Evolutionary conservation across 768 basidiomycete species (phyloP), one percentile per base, ranked within the genome.

Genomic region (Boletus speciosus): DNA sequence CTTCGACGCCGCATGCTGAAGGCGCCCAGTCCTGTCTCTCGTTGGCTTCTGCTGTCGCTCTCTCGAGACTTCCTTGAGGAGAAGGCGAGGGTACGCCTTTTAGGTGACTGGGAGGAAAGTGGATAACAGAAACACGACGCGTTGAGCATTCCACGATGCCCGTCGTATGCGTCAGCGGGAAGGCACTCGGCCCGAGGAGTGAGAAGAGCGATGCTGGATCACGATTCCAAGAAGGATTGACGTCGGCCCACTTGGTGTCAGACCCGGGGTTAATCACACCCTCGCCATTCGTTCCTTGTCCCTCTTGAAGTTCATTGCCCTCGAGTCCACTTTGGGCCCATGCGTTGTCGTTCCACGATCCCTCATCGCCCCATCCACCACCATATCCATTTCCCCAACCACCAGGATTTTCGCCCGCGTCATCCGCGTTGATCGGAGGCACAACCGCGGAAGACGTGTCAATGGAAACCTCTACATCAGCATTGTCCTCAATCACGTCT

Each of bases 131-230:
- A 65, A 90, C 72, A 32, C 78, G 76, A 11, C 88, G 77, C 51
- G 84, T 79, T 1, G 84, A 84, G 34, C 73, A 77, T 68, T 90
- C 88, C 49, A 87, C 81, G 45, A 88, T 69, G 9, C 85, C 86
- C 2, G 83, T 74, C 6, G 74, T 77, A 61, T 89, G 86, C 0
- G 87, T 86, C 49, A 79, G 60, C 0, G 86, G 81, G 35, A 89
- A 68, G 6, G 69, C 65, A 12, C 79, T 81, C 3, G 81, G 81
- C 0, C 85, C 88, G 6, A 89, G 67, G 39, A 81, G 62, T 5
- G 70, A 59, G 39, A 73, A 51, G 36, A 83, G 65, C n/a, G 65
- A 59, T 4, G 47, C 10, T 10, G 55, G 35, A 6, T 66, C 62
- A 16, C 55, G 58, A n/a, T 19, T 55, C 69, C 69, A 72, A 2